phyloP scores from a whole-genome alignment of 306 rosid species.

The Geum urbanum region DNA sequence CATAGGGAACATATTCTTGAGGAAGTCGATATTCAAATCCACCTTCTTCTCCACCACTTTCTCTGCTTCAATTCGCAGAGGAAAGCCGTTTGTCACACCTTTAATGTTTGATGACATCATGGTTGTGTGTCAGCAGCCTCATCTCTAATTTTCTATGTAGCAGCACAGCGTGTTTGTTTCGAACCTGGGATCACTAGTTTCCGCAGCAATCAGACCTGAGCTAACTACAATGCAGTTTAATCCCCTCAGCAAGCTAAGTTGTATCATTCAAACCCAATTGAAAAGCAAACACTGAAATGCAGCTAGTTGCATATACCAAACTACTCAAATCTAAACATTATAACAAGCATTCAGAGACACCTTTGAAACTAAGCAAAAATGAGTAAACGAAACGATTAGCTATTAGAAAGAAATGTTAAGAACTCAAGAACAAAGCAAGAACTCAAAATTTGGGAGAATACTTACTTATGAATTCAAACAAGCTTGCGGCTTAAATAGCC shows the following conservation, averaged over 20 bases:
- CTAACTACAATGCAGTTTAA: not conserved
- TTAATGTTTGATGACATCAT: constrained; percentile 87
- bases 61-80: constrained; percentile 66
- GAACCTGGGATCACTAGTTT: not conserved
- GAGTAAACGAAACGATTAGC: not conserved
- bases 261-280: not conserved
- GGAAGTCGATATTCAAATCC: constrained; percentile 60
- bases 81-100: constrained; percentile 78
- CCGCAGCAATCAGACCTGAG: not conserved
- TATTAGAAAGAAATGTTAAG: not conserved
- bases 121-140: constrained; percentile 85
- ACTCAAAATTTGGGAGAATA: too few relatives aligned
- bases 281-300: not conserved
- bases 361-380: not conserved
- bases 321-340: not conserved
- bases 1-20: constrained; percentile 69
- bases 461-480: too few relatives aligned
- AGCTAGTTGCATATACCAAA: not conserved
- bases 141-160: constrained; percentile 26
- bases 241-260: not conserved
- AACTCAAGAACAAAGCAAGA: too few relatives aligned
- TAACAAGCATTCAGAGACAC: not conserved
- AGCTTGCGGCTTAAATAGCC: too few relatives aligned
- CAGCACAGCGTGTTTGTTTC: not conserved
- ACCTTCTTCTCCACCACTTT: constrained; percentile 65